These are phyloP conservation scores for Talaromyces sp. DNA, from an alignment of 2,329 filamentous ascomycete species.

Conservation along the genomic window DNA sequence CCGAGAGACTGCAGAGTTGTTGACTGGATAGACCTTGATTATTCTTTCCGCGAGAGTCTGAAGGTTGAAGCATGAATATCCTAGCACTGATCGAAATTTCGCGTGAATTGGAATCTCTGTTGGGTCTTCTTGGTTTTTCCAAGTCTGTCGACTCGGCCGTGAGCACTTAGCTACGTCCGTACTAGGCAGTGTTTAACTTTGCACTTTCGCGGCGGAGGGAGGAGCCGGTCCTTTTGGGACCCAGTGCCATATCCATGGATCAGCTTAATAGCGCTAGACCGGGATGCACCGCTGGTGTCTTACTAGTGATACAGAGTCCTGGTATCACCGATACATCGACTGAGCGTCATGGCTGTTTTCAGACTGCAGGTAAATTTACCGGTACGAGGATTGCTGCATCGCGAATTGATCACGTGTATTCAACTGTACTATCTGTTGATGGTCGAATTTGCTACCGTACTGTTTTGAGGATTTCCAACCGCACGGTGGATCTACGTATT, in stretches of 20 bases:
- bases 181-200: slow-evolving; percentile 7
- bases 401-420: neutral
- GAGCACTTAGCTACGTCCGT: neutral
- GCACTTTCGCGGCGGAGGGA: slow-evolving; percentile 8
- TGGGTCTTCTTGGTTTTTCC: neutral
- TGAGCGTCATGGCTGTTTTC: neutral
- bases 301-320: neutral
- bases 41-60: neutral
- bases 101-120: neutral
- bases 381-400: neutral
- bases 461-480: neutral
- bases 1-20: neutral
- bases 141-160: neutral
- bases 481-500: neutral
- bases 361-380: neutral
- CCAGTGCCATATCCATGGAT: slow-evolving; percentile 20
- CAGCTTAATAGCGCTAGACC: slow-evolving; percentile 15
- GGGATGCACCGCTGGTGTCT: slow-evolving; percentile 3
- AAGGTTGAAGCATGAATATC: neutral
- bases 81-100: neutral
- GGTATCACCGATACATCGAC: neutral
- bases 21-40: neutral
- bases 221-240: slow-evolving; percentile 15
- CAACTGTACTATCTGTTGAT: neutral
- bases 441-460: neutral